These are phyloP conservation scores for Kwoniella sp. DNA, from an alignment of 768 basidiomycete species.

Conservation along the genomic window DNA sequence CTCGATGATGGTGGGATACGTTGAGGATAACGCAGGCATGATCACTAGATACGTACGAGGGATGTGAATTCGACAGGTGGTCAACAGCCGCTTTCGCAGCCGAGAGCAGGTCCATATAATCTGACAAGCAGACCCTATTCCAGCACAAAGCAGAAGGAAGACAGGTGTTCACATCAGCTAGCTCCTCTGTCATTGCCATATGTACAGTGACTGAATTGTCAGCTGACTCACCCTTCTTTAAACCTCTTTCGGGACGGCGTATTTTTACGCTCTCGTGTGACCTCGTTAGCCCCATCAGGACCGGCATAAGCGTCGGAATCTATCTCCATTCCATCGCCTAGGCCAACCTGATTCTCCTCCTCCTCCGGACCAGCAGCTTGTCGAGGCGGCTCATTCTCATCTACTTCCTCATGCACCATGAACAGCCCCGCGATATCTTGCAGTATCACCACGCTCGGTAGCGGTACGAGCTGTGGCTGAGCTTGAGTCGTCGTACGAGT, in stretches of 20 bases:
- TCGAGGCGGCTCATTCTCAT: constrained; percentile 36
- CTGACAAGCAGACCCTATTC: constrained; percentile 31
- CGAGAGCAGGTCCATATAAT: constrained; percentile 39
- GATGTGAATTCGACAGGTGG: constrained; percentile 30
- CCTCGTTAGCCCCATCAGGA: not conserved
- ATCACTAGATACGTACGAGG: constrained; percentile 20
- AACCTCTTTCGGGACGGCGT: constrained; percentile 2
- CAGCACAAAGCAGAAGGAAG: constrained; percentile 3
- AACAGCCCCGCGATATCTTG: constrained; percentile 41
- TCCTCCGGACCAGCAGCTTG: not conserved
- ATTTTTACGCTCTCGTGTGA: constrained; percentile 1
- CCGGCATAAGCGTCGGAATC: too few relatives aligned
- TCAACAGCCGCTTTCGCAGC: constrained; percentile 29
- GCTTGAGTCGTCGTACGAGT: not conserved
- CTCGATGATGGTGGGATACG: too few relatives aligned
- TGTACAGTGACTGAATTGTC: not conserved
- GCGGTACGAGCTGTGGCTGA: constrained; percentile 7
- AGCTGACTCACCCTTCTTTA: constrained; percentile 13
- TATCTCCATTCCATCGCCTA: too few relatives aligned
- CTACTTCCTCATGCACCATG: constrained; percentile 35
- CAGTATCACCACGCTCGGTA: constrained; percentile 39
- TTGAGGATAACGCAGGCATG: too few relatives aligned
- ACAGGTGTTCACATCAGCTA: not conserved
- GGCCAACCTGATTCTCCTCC: too few relatives aligned
- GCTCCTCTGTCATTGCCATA: too few relatives aligned